Percentiles rank a stretch among this genome's conserved stretches.
Conservation (phyloP, 331 rosid genomes). For the Phaseolus coccineus region DNA sequence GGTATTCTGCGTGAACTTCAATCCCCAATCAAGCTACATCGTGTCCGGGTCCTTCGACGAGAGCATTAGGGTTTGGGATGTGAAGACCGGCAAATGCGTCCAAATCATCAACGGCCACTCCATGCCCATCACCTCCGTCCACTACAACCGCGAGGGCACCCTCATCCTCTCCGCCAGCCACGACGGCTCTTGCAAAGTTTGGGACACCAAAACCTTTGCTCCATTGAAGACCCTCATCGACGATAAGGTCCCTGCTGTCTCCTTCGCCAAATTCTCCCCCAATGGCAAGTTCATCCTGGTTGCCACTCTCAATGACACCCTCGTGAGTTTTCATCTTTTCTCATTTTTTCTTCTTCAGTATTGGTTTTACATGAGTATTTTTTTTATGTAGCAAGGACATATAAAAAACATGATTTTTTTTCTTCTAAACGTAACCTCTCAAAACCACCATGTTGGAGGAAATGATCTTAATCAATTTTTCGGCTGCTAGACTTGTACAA, state of each 20-base stretch:
- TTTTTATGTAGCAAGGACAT: no score
- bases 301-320: slow-evolving; percentile 91
- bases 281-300: slow-evolving; percentile 93
- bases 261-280: slow-evolving; percentile 90
- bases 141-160: slow-evolving; percentile 89
- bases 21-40: slow-evolving; percentile 75
- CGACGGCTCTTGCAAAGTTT: slow-evolving; percentile 90
- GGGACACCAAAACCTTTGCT: slow-evolving; percentile 70
- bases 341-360: neutral
- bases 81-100: slow-evolving; percentile 81
- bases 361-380: neutral
- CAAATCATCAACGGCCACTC: slow-evolving; percentile 70
- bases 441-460: neutral
- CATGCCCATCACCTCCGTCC: slow-evolving; percentile 85
- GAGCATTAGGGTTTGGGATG: slow-evolving; percentile 89
- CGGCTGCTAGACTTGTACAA: neutral
- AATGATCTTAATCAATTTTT: no score
- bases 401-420: no score
- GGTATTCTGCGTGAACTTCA: slow-evolving; percentile 91
- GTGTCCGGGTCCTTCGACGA: slow-evolving; percentile 95
- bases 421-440: no score
- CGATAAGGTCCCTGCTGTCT: slow-evolving; percentile 75
- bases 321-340: slow-evolving; percentile 57
- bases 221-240: slow-evolving; percentile 75
- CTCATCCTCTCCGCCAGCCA: slow-evolving; percentile 89